phyloP scores from a whole-genome alignment of 148 eudicot genomes.

The Polygonum maritimum region DNA sequence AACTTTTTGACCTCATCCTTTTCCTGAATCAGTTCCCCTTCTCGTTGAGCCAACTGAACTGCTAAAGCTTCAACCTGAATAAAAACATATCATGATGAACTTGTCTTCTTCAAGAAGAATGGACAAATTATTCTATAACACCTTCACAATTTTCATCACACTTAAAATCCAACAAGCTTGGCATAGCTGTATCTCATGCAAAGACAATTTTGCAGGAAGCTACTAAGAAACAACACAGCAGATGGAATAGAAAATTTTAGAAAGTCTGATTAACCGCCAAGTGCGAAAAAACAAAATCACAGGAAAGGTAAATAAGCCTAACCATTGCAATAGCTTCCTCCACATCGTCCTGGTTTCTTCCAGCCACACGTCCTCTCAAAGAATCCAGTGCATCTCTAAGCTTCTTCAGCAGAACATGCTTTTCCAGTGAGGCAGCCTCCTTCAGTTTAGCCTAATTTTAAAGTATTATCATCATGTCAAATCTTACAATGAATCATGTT shows the following conservation, averaged over 20 bases:
- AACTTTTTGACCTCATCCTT: constrained; percentile 95
- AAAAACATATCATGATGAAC: neutral
- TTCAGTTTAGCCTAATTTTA: constrained; percentile 60
- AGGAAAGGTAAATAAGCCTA: constrained; percentile 13
- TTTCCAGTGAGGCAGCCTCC: constrained; percentile 90
- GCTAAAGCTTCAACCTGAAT: constrained; percentile 97
- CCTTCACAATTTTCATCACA: neutral
- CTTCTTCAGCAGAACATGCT: constrained; percentile 86
- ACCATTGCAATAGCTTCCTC: constrained; percentile 93
- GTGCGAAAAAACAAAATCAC: neutral
- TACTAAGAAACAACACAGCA: neutral
- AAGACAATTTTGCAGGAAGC: neutral
- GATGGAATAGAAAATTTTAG: neutral
- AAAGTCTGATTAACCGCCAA: neutral
- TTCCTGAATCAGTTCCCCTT: constrained; percentile 94
- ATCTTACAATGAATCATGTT: neutral
- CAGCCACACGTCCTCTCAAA: constrained; percentile 79
- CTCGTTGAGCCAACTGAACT: constrained; percentile 82
- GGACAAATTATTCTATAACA: neutral
- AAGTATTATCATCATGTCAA: neutral
- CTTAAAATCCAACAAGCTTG: neutral
- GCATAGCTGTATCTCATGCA: neutral
- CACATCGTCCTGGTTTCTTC: constrained; percentile 83
- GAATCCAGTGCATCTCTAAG: constrained; percentile 95
- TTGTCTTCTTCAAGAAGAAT: neutral